Evolutionary conservation across 176 grass and related monocot genomes (phyloP), one percentile per base, ranked within the genome.

Genomic region (maize (Zea mays)): DNA sequence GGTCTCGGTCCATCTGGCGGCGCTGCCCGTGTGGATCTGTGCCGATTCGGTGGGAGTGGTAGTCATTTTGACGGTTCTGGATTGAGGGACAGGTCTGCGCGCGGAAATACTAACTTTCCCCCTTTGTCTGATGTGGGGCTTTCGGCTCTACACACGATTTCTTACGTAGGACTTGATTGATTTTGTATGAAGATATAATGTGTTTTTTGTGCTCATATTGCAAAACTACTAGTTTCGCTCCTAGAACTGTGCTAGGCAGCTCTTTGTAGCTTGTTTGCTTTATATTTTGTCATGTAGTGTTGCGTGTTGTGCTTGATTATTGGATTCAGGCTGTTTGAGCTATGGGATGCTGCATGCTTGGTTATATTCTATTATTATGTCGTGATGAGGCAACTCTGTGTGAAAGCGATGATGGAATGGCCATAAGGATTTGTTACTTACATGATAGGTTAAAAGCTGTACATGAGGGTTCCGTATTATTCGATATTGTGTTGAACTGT

Each of bases 1-100:
- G 2, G n/a, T 27, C 4, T 20, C 15, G 39, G 12, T 71, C 62
- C 76, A 84, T 88, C 71, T 79, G 62, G 36, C 2, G 0, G 13
- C 0, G 4, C 0, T 9, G 1, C 0, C 19, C 10, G 34, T 12
- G 71, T 16, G 77, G 86, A 88, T 88, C 86, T 81, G 65, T 13
- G 33, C 0, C 4, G 55, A 40, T 75, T 84, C 0, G 34, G 17
- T 65, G 8, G 6, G 3, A 12, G 20, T 38, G n/a, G 8, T 61
- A 57, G 11, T 3, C 10, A 38, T 67, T 77, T 48, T 6, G 40
- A 2, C 10, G 27, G 39, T 17, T 56, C 12, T 20, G 12, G 49
- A 38, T 37, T 71, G 33, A 14, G 67, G 41, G 3, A 17, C 63
- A 1, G 15, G 2, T 59, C 19, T 51, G 33, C 19, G 3, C 6